Evolutionary conservation across 257 asterid genomes (phyloP).

Genomic region (Ehretia macrophylla): DNA sequence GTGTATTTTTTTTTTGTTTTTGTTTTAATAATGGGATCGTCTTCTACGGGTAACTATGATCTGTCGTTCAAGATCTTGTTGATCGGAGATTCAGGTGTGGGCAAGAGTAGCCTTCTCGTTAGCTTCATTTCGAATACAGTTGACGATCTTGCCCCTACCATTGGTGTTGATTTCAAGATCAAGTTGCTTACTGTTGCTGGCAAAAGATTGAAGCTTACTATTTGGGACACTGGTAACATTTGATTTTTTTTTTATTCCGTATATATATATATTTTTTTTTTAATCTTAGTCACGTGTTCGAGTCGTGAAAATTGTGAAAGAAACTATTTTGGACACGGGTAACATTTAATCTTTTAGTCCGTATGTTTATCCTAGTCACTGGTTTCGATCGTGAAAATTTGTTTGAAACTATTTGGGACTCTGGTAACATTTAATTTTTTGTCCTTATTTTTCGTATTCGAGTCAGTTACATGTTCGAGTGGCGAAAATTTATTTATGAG

Average conservation of each 20-base stretch:
- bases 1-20: conserved; percentile 5
- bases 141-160: conserved; percentile 84
- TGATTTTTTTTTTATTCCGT: background rate
- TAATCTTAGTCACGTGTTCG: too few relatives aligned
- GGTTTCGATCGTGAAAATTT: too few relatives aligned
- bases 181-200: conserved; percentile 77
- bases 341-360: too few relatives aligned
- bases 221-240: conserved; percentile 82
- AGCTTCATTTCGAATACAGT: conserved; percentile 69
- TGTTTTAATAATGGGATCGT: conserved; percentile 38
- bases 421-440: too few relatives aligned
- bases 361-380: too few relatives aligned
- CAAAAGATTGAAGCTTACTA: conserved; percentile 81
- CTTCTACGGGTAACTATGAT: conserved; percentile 64
- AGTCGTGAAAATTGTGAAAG: background rate
- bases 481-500: too few relatives aligned
- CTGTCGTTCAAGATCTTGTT: conserved; percentile 88
- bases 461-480: too few relatives aligned
- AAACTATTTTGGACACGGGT: conserved; percentile 62
- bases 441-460: too few relatives aligned
- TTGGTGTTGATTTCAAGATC: conserved; percentile 93
- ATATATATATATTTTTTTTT: background rate
- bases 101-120: conserved; percentile 91
- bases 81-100: conserved; percentile 96
- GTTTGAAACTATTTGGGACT: too few relatives aligned